Percentiles rank a stretch among this genome's conserved stretches.
These are phyloP conservation scores for Knufia fluminis DNA, from an alignment of 2,329 filamentous ascomycete species.

Conservation along the genomic window DNA sequence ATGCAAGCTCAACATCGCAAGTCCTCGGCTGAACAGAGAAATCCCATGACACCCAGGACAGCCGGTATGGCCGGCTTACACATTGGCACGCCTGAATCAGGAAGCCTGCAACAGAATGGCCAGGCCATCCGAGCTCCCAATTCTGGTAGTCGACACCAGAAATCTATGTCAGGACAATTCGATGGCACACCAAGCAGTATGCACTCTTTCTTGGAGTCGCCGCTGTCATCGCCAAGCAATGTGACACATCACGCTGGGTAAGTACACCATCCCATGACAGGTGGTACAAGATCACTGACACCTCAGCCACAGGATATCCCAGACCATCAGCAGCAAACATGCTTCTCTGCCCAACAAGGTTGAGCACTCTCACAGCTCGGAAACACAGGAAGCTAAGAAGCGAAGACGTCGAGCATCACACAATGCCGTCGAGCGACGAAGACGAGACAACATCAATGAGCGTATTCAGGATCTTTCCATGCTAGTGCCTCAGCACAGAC, in stretches of 20 bases:
- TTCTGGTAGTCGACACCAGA: conserved; percentile 58
- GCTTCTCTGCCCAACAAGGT: conserved; percentile 87
- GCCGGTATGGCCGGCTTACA: conserved; percentile 63
- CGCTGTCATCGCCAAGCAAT: conserved; percentile 66
- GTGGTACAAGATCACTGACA: background rate
- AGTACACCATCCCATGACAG: background rate
- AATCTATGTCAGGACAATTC: conserved; percentile 82
- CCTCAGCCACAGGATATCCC: conserved; percentile 39
- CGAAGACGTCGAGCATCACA: conserved; percentile 87
- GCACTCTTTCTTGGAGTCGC: conserved; percentile 79
- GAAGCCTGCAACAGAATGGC: conserved; percentile 53
- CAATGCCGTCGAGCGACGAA: conserved; percentile 88
- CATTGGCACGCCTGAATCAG: conserved; percentile 61
- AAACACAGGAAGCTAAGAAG: conserved; percentile 70
- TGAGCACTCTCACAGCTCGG: conserved; percentile 39
- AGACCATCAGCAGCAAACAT: conserved; percentile 79
- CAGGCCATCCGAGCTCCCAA: conserved; percentile 66
- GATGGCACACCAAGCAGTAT: conserved; percentile 76
- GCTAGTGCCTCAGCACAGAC: conserved; percentile 78
- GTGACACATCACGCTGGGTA: conserved; percentile 51
- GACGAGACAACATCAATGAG: conserved; percentile 97
- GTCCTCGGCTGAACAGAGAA: conserved; percentile 58
- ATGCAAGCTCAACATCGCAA: conserved; percentile 62
- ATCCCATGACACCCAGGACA: conserved; percentile 81
- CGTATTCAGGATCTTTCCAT: conserved; percentile 93